phyloP scores from a whole-genome alignment of 2,329 filamentous ascomycete genomes.

The Colletotrichum tamarilloi region DNA sequence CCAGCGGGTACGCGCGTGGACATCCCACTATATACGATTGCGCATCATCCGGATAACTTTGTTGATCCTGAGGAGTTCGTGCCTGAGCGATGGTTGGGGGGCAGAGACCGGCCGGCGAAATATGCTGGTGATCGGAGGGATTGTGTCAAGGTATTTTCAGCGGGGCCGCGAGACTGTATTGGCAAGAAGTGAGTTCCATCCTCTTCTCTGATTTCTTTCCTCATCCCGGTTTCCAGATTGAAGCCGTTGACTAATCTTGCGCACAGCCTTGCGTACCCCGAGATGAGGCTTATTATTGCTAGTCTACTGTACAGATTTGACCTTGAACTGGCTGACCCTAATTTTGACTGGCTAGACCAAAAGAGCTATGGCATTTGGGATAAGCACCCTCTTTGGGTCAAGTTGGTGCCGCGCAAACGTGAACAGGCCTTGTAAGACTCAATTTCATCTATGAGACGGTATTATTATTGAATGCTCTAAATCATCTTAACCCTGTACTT shows the following conservation, averaged over 20 bases:
- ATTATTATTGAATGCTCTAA: no score
- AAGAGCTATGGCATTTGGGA: constrained; percentile 32
- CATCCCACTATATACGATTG: constrained; percentile 31
- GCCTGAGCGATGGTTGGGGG: constrained; percentile 57
- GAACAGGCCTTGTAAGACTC: neutral
- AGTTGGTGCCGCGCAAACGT: constrained; percentile 1
- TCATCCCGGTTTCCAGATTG: neutral
- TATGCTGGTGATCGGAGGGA: constrained; percentile 19
- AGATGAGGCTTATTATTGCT: constrained; percentile 60
- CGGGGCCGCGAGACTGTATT: constrained; percentile 61
- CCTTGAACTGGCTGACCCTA: constrained; percentile 48
- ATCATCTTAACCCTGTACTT: no score
- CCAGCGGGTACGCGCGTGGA: constrained; percentile 40
- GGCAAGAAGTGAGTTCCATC: constrained; percentile 56
- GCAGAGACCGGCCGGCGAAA: neutral
- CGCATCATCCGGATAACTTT: constrained; percentile 48
- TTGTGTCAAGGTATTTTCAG: constrained; percentile 56
- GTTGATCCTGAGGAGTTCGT: constrained; percentile 55
- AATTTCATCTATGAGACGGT: no score
- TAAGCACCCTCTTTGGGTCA: constrained; percentile 31
- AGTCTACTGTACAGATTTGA: constrained; percentile 60
- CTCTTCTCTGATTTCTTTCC: neutral
- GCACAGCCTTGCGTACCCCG: constrained; percentile 54
- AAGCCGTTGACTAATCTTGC: neutral
- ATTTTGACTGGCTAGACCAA: constrained; percentile 47